Evolutionary conservation across 768 basidiomycete species (phyloP), one percentile per base, ranked within the genome.

Genomic region (Boletus reticuloceps): DNA sequence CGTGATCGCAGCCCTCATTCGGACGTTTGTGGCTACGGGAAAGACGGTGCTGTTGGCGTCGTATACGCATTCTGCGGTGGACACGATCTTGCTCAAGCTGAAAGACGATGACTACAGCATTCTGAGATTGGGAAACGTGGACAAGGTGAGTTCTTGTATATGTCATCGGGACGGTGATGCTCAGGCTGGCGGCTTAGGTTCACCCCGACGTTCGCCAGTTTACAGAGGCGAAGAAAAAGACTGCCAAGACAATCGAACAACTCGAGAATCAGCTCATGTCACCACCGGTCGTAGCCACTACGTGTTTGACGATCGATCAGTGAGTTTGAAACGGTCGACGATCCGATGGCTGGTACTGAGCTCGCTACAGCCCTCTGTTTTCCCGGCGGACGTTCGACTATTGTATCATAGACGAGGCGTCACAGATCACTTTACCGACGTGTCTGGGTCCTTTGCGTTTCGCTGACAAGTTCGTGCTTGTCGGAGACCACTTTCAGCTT

Each of bases 1-100:
- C 1, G 89, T 97, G 5, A 89, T 97, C 57, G 92, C 91, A 1
- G 86, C 91, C 32, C 81, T 97, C 46, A 94, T 98, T 66, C 80
- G 83, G 63, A 80, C 80, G 46, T 73, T 98, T 14, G 92, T 94
- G 2, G 79, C 72, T 38, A 76, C 84, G 72, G 91, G 92, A 8
- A 95, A 97, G 77, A 90, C 82, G 0, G 91, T 98, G 6, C 73
- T 99, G 25, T 72, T 98, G 57, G 90, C 90, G 8, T 91, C 91
- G 43, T 97, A 98, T 69, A 99, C 97, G 3, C 97, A 99, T 75
- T 97, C 95, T 14, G 96, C 97, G 0, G 97, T 99, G 44, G 97
- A 99, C 62, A 98, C 88, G n/a, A 96, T 98, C 64, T 65, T 99
- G 64, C 74, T 88, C 64, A 98, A 97, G 71, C 70, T 98, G 54